phyloP scores from a whole-genome alignment of 75 land plant species.

The Ceratopteris richardii region DNA sequence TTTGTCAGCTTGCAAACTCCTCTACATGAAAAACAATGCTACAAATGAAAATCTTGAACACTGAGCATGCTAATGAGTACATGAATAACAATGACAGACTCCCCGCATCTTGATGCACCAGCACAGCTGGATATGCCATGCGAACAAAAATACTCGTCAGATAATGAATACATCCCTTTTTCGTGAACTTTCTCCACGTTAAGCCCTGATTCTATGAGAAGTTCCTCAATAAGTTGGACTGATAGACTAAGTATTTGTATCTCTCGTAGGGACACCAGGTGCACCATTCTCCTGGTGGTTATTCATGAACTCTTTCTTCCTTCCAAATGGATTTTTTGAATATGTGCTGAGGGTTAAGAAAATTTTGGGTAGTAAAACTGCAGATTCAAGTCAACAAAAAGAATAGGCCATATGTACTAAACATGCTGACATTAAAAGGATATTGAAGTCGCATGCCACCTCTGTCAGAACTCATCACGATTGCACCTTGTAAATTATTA shows the following conservation, averaged over 20 bases:
- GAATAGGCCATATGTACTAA: background rate
- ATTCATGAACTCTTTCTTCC: conserved; percentile 26
- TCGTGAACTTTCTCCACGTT: conserved; percentile 6
- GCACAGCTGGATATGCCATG: conserved; percentile 12
- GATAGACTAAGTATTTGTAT: background rate
- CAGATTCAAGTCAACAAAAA: background rate
- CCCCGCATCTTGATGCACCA: conserved; percentile 15
- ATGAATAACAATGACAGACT: background rate
- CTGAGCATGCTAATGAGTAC: conserved; percentile 6
- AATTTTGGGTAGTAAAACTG: background rate
- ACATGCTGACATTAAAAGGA: conserved; percentile 50
- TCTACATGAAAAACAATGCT: conserved; percentile 6
- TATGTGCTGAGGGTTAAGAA: conserved; percentile 10
- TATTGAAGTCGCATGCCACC: conserved; percentile 99
- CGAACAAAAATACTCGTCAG: conserved; percentile 11
- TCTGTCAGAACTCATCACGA: conserved; percentile 87
- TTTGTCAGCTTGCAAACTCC: background rate
- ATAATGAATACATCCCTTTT: conserved; percentile 19
- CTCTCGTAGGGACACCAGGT: conserved; percentile 8
- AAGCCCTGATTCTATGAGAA: background rate
- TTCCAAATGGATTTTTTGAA: conserved; percentile 46
- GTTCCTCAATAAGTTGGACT: background rate
- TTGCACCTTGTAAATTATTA: conserved; percentile 88
- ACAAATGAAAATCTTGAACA: conserved; percentile 14
- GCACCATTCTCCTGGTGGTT: conserved; percentile 7